Conservation (phyloP, 805 yeast species). For the Candida silvicultrix region DNA sequence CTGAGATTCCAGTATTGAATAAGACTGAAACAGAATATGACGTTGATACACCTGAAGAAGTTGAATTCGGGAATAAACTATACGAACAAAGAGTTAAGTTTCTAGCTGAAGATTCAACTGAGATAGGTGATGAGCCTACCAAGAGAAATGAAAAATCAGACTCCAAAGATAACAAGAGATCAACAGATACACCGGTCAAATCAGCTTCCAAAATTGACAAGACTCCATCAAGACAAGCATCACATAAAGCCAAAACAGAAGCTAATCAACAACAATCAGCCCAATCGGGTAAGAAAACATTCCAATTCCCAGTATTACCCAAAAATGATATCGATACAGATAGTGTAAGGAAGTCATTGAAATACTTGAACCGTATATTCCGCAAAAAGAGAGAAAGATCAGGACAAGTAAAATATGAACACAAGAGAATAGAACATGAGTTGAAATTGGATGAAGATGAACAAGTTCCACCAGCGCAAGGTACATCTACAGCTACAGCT, state of each 20-base stretch:
- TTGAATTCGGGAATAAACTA: conserved; percentile 36
- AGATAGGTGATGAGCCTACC: conserved; percentile 1
- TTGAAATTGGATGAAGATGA: conserved; percentile 1
- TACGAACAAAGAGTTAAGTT: conserved; percentile 29
- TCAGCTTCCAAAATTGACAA: background rate
- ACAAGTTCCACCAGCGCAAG: too few relatives aligned
- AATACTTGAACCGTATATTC: conserved; percentile 5
- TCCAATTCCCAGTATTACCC: background rate
- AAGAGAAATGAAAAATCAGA: background rate
- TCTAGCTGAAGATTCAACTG: conserved; percentile 19
- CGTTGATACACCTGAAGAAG: conserved; percentile 37
- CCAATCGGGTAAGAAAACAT: background rate
- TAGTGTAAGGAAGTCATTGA: conserved; percentile 11
- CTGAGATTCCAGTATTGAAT: conserved; percentile 29
- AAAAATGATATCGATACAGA: conserved; percentile 22
- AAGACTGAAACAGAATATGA: conserved; percentile 26
- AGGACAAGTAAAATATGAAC: conserved; percentile 15
- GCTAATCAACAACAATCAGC: background rate
- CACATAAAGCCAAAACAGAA: too few relatives aligned
- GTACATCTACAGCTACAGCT: too few relatives aligned
- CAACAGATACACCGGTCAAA: background rate
- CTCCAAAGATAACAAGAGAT: background rate
- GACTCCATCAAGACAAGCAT: background rate
- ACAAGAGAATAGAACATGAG: conserved; percentile 6
- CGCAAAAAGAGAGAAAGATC: conserved; percentile 8